phyloP scores from a whole-genome alignment of 2,329 filamentous ascomycete genomes.

The Monilinia fructicola region DNA sequence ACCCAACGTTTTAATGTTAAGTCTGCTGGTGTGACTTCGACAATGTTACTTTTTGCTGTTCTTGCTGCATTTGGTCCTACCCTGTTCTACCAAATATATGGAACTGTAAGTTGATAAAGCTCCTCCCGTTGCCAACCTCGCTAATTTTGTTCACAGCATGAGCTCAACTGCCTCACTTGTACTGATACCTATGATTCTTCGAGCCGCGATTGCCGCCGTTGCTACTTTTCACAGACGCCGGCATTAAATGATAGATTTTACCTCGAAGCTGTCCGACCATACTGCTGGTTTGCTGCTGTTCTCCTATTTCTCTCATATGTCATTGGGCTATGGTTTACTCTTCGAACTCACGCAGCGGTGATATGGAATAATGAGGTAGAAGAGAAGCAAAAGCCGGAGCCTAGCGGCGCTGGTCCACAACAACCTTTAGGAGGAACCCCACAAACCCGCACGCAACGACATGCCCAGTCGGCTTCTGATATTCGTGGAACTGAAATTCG shows the following conservation, averaged over 20 bases:
- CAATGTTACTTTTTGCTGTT: constrained; percentile 94
- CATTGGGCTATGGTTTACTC: constrained; percentile 91
- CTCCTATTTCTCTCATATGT: constrained; percentile 90
- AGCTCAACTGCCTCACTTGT: constrained; percentile 78
- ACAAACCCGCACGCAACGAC: constrained; percentile 34
- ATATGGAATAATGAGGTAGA: constrained; percentile 90
- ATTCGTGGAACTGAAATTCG: constrained; percentile 62
- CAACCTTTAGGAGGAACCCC: constrained; percentile 30
- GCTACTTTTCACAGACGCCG: constrained; percentile 88
- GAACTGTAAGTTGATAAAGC: constrained; percentile 59
- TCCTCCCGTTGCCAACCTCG: constrained; percentile 15
- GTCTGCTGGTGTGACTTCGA: constrained; percentile 94
- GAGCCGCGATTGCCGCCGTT: constrained; percentile 78
- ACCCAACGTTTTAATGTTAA: constrained; percentile 97
- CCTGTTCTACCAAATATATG: constrained; percentile 97
- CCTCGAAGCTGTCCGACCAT: constrained; percentile 84
- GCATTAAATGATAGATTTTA: constrained; percentile 87
- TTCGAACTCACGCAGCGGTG: constrained; percentile 91
- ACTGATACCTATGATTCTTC: constrained; percentile 47
- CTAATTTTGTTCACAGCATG: constrained; percentile 61
- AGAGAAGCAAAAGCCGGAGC: constrained; percentile 68
- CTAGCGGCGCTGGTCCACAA: constrained; percentile 39
- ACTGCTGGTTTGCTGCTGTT: constrained; percentile 83
- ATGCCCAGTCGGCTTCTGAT: constrained; percentile 28
- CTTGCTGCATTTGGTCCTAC: constrained; percentile 95